A percentile compares a stretch with the other conserved stretches of the same genome.
These are phyloP conservation scores for Rhexocercosporidium sp. DNA, from an alignment of 2,329 filamentous ascomycete species.

Conservation along the genomic window DNA sequence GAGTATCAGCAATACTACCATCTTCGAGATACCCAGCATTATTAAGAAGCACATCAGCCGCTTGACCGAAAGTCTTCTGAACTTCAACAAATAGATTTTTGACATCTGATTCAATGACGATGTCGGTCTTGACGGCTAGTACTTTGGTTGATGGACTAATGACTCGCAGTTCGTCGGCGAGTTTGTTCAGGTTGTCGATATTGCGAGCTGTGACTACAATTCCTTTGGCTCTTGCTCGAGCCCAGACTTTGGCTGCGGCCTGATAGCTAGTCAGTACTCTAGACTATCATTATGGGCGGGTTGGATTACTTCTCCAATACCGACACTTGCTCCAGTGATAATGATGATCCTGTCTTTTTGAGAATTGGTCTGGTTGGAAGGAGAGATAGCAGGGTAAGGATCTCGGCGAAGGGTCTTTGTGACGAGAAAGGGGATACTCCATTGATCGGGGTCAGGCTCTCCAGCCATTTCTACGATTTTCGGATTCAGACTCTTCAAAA, in stretches of 20 bases:
- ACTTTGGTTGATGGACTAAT: conserved; percentile 25
- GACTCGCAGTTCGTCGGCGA: conserved; percentile 18
- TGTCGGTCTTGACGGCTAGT: conserved; percentile 27
- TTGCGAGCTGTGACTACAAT: conserved; percentile 42
- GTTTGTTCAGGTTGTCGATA: conserved; percentile 17
- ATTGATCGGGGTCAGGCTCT: conserved; percentile 25
- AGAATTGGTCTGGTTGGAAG: conserved; percentile 30
- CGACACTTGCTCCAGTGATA: conserved; percentile 38
- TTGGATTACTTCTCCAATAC: conserved; percentile 40
- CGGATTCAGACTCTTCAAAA: too few species aligned
- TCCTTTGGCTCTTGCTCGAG: conserved; percentile 37
- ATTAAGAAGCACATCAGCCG: conserved; percentile 48
- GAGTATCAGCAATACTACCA: conserved; percentile 44
- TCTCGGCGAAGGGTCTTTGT: conserved; percentile 37
- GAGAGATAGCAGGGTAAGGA: conserved; percentile 36
- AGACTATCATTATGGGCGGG: too few species aligned
- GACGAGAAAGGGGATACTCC: conserved; percentile 33
- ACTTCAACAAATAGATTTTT: conserved; percentile 27
- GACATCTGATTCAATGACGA: conserved; percentile 27
- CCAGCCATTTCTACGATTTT: conserved; percentile 8
- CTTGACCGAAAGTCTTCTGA: conserved; percentile 29
- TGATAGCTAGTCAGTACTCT: background rate
- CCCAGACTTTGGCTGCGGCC: conserved; percentile 40
- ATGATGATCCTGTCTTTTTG: conserved; percentile 37
- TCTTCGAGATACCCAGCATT: conserved; percentile 48